A percentile compares a stretch with the other conserved stretches of the same genome.
Conservation (phyloP, 768 basidiomycete species). For the Exsudoporus frostii region DNA sequence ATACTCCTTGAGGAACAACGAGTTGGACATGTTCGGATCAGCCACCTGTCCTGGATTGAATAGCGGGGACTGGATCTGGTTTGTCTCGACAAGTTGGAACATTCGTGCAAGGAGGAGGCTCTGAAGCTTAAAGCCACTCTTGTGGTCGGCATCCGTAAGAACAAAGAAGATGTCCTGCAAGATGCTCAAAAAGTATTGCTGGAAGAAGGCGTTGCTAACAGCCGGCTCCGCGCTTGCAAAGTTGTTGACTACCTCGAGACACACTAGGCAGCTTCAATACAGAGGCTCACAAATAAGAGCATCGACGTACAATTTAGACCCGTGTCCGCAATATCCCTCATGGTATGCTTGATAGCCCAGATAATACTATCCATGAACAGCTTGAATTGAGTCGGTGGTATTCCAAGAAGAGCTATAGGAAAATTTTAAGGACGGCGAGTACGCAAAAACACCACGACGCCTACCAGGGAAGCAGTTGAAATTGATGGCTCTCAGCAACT, state of each 20-base stretch:
- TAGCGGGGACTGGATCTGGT: slow-evolving; percentile 75
- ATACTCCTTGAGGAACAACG: slow-evolving; percentile 79
- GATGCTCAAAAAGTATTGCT: slow-evolving; percentile 90
- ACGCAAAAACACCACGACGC: slow-evolving; percentile 15
- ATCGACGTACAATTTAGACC: slow-evolving; percentile 62
- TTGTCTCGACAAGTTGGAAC: slow-evolving; percentile 87
- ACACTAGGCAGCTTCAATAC: slow-evolving; percentile 50
- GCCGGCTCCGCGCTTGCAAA: slow-evolving; percentile 77
- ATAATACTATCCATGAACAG: slow-evolving; percentile 97
- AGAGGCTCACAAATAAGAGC: background rate
- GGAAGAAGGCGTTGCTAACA: slow-evolving; percentile 92
- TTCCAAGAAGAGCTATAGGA: slow-evolving; percentile 61
- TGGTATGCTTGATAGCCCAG: slow-evolving; percentile 99
- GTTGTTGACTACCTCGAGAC: slow-evolving; percentile 92
- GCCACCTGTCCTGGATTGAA: slow-evolving; percentile 74
- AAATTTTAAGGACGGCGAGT: background rate
- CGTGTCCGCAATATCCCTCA: slow-evolving; percentile 96
- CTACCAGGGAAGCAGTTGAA: slow-evolving; percentile 92
- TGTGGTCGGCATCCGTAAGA: slow-evolving; percentile 96
- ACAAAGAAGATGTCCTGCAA: slow-evolving; percentile 97
- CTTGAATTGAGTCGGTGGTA: slow-evolving; percentile 94
- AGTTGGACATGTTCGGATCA: slow-evolving; percentile 72
- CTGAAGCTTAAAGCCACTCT: slow-evolving; percentile 97
- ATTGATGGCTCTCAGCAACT: slow-evolving; percentile 89
- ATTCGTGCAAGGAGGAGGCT: slow-evolving; percentile 88